These are phyloP conservation scores for Vitis hybrid DNA, from an alignment of 177 flowering plant species.

Conservation along the genomic window DNA sequence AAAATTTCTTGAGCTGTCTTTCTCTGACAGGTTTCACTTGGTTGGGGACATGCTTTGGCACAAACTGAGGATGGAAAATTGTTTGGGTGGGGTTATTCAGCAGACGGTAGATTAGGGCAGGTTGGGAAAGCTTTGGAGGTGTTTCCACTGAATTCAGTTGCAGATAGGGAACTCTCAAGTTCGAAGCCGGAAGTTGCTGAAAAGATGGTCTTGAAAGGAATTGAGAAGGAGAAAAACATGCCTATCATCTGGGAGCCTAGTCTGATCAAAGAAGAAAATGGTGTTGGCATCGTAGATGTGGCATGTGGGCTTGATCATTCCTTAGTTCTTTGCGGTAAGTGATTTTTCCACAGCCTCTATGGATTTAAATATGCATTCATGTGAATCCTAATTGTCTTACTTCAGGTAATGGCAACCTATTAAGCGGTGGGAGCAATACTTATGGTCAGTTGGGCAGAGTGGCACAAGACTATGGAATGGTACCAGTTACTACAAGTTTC, in stretches of 20 bases:
- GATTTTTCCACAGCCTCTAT: not conserved
- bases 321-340: constrained; percentile 73
- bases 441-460: constrained; percentile 85
- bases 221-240: constrained; percentile 80
- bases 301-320: constrained; percentile 96
- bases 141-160: constrained; percentile 34
- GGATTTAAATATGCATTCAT: not conserved
- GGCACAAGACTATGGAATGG: constrained; percentile 40
- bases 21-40: constrained; percentile 67
- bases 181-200: constrained; percentile 52
- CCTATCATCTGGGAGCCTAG: constrained; percentile 87
- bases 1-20: not conserved
- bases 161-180: constrained; percentile 14
- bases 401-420: constrained; percentile 65
- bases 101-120: constrained; percentile 84
- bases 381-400: constrained; percentile 4
- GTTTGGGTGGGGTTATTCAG: constrained; percentile 94
- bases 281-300: constrained; percentile 56
- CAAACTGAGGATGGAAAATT: constrained; percentile 68
- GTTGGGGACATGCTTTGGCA: constrained; percentile 95
- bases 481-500: constrained; percentile 49
- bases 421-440: constrained; percentile 79
- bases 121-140: constrained; percentile 39
- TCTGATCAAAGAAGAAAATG: constrained; percentile 52
- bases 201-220: constrained; percentile 63